Percentiles rank a stretch among this genome's conserved stretches.
phyloP scores from a whole-genome alignment of 495 filamentous ascomycete species.

The Copromyces sp. region DNA sequence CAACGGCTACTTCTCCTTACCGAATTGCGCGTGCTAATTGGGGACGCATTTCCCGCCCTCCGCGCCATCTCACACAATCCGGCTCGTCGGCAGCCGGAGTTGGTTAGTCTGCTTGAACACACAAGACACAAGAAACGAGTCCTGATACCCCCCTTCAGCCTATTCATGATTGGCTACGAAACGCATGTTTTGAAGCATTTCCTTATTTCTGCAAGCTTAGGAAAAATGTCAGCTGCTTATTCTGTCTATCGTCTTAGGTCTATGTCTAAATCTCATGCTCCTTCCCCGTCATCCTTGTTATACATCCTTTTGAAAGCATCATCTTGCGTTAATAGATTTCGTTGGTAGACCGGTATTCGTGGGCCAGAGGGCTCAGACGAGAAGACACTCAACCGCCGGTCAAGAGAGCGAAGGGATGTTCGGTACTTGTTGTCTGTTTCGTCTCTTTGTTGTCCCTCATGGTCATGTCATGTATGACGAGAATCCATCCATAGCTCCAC shows the following conservation, averaged over 20 bases:
- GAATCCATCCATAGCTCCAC: background rate
- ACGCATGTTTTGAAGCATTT: background rate
- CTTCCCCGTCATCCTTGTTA: background rate
- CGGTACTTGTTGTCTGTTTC: background rate
- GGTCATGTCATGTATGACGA: background rate
- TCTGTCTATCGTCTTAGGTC: background rate
- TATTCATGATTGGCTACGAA: background rate
- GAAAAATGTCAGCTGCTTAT: background rate
- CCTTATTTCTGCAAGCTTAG: background rate
- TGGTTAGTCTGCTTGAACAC: background rate
- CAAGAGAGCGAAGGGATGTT: background rate
- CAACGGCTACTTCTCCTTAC: conserved; percentile 1
- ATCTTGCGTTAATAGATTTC: background rate
- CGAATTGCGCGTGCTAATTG: conserved; percentile 15
- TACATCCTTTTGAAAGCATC: background rate
- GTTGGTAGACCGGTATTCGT: background rate
- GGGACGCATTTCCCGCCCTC: background rate
- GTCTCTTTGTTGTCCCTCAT: background rate
- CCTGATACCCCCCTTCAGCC: background rate
- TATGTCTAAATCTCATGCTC: background rate
- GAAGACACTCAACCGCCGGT: background rate
- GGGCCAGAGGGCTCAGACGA: background rate
- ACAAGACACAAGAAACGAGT: background rate
- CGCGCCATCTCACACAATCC: background rate
- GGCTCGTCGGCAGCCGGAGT: background rate